Evolutionary conservation across 495 filamentous ascomycete species (phyloP).

Genomic region (Thermothielavioides terrestris): DNA sequence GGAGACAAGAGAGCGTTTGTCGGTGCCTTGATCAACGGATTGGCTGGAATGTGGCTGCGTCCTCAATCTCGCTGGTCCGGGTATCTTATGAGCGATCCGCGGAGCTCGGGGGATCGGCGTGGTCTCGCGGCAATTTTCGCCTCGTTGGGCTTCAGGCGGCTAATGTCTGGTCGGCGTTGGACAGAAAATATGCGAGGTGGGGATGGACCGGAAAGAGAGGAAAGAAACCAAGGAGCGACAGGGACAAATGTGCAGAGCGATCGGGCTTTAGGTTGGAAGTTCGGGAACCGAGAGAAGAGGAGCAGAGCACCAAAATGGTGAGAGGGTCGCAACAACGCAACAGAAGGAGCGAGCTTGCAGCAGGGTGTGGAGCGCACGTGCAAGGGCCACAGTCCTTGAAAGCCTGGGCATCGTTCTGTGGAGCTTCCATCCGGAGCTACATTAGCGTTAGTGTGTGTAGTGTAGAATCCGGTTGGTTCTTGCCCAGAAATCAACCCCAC

Average conservation of each 20-base stretch:
- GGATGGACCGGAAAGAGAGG: not conserved
- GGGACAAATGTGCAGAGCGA: not conserved
- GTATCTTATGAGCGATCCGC: no score
- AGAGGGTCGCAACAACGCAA: no score
- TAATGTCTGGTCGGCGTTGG: not conserved
- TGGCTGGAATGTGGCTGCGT: not conserved
- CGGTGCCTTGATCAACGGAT: not conserved
- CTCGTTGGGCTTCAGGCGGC: not conserved
- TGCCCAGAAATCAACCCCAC: not conserved
- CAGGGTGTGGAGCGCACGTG: not conserved
- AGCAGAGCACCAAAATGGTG: not conserved
- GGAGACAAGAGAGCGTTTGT: not conserved
- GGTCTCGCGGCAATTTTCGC: not conserved
- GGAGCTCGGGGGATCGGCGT: not conserved
- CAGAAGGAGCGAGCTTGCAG: not conserved
- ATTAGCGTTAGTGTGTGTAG: no score
- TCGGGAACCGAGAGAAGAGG: conserved; percentile 2
- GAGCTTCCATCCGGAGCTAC: not conserved
- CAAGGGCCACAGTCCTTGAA: not conserved
- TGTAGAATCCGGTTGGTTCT: not conserved
- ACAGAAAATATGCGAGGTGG: not conserved
- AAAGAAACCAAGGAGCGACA: conserved; percentile 1
- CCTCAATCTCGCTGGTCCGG: not conserved
- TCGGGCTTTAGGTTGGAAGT: conserved; percentile 2
- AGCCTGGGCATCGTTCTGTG: not conserved